Percentiles rank a stretch among this genome's conserved stretches.
phyloP scores from a whole-genome alignment of 495 filamentous ascomycete genomes.

The Penicillium silybi region DNA sequence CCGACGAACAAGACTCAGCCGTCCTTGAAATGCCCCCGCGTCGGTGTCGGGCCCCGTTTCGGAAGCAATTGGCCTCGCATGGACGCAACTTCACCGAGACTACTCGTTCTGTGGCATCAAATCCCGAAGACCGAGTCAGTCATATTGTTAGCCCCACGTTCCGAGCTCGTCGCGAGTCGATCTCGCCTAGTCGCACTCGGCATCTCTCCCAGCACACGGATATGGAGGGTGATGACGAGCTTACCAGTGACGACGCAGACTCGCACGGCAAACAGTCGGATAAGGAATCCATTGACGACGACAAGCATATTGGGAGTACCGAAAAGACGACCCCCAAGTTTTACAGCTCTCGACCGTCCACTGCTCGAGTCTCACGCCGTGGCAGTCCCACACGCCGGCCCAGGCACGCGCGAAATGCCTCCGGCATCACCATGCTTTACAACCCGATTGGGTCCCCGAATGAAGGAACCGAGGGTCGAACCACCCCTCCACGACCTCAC shows the following conservation, averaged over 20 bases:
- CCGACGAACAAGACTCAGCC: slow-evolving; percentile 59
- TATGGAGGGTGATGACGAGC: slow-evolving; percentile 83
- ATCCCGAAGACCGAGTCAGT: slow-evolving; percentile 50
- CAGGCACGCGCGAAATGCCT: slow-evolving; percentile 54
- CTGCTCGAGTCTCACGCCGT: slow-evolving; percentile 36
- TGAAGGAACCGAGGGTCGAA: slow-evolving; percentile 43
- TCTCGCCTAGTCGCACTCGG: slow-evolving; percentile 24
- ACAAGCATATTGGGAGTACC: slow-evolving; percentile 8
- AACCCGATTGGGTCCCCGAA: slow-evolving; percentile 41
- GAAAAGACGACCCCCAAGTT: slow-evolving; percentile 37
- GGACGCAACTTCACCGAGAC: slow-evolving; percentile 50
- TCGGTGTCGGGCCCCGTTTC: slow-evolving; percentile 28
- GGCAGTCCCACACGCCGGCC: slow-evolving; percentile 36
- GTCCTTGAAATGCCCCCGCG: slow-evolving; percentile 50
- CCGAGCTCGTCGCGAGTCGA: slow-evolving; percentile 20
- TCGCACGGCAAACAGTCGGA: slow-evolving; percentile 22
- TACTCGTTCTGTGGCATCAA: slow-evolving; percentile 51
- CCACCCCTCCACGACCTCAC: slow-evolving; percentile 19
- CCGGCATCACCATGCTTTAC: slow-evolving; percentile 75
- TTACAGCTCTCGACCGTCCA: slow-evolving; percentile 46
- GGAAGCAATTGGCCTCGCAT: slow-evolving; percentile 24
- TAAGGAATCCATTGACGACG: slow-evolving; percentile 32
- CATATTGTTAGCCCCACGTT: slow-evolving; percentile 30
- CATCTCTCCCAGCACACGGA: slow-evolving; percentile 59
- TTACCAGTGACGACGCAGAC: slow-evolving; percentile 74